Conservation (phyloP, 164 flowering plant species). For the Buxus sempervirens region DNA sequence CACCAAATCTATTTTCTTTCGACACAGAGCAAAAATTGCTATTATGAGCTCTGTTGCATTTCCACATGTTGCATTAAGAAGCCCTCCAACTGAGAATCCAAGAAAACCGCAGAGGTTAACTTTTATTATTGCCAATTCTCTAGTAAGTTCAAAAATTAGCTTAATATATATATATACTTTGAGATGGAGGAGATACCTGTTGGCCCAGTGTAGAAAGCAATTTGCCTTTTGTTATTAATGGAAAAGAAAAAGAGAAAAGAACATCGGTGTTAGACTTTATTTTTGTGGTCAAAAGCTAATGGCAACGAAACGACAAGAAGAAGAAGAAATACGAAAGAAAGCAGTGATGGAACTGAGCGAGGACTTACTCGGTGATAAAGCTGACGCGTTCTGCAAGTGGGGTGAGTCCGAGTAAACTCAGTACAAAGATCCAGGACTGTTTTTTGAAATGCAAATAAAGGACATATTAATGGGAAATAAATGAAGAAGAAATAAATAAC, state of each 20-base stretch:
- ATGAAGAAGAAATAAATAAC: no score
- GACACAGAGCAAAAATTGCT: constrained; percentile 64
- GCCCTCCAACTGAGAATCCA: constrained; percentile 75
- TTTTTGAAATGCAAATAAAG: not conserved
- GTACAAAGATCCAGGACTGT: constrained; percentile 86
- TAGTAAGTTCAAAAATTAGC: no score
- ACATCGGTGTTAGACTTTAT: no score
- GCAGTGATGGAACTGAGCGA: no score
- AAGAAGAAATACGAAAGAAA: no score
- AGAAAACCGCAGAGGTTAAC: constrained; percentile 34
- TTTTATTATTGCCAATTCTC: not conserved
- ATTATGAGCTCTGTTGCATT: constrained; percentile 93
- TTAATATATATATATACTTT: no score
- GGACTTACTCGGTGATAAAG: constrained; percentile 87
- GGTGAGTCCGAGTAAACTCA: constrained; percentile 81
- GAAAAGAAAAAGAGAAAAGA: not conserved
- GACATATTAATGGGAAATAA: no score
- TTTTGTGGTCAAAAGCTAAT: no score
- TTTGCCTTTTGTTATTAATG: constrained; percentile 53
- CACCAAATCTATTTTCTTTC: constrained; percentile 59
- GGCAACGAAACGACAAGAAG: constrained; percentile 14
- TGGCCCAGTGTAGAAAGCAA: constrained; percentile 80
- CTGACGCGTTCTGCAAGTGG: constrained; percentile 95
- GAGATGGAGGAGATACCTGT: constrained; percentile 50
- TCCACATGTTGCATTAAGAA: constrained; percentile 94